A percentile compares a stretch with the other conserved stretches of the same genome.
phyloP scores from a whole-genome alignment of 148 eudicot species.

The Diospyros lotus region DNA sequence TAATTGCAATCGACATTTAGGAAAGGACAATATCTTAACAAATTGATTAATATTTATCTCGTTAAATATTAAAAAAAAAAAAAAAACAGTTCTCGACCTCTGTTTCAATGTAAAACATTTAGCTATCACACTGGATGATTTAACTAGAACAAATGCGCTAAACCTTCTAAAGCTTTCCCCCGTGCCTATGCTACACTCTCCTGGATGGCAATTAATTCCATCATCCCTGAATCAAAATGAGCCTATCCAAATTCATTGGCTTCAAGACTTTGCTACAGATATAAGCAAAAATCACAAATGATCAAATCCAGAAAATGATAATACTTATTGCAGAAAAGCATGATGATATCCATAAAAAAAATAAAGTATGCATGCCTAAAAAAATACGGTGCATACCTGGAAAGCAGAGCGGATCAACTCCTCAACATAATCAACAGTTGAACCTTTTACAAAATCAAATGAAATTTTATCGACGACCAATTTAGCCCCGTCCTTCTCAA shows the following conservation, averaged over 20 bases:
- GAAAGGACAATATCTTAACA: no score
- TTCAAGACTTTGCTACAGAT: neutral
- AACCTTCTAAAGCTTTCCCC: no score
- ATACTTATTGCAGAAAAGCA: neutral
- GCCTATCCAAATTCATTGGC: neutral
- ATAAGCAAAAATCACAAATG: neutral
- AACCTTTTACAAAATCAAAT: constrained; percentile 86
- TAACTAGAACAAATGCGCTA: no score
- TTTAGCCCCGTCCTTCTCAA: constrained; percentile 85
- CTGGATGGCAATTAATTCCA: neutral
- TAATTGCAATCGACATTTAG: no score
- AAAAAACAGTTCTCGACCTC: no score
- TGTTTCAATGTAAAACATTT: no score
- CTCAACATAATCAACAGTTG: constrained; percentile 93
- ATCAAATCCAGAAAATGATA: neutral
- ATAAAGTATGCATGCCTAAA: neutral
- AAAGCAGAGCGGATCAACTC: constrained; percentile 98
- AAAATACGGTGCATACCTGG: constrained; percentile 48
- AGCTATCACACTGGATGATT: no score
- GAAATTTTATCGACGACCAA: constrained; percentile 87
- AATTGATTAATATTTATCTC: no score
- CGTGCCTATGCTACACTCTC: neutral
- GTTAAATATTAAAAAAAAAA: no score
- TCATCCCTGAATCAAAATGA: neutral
- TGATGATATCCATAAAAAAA: neutral